Base-by-base conservation (phyloP, 208 protist genomes). In the Leishmania turanica region DNA sequence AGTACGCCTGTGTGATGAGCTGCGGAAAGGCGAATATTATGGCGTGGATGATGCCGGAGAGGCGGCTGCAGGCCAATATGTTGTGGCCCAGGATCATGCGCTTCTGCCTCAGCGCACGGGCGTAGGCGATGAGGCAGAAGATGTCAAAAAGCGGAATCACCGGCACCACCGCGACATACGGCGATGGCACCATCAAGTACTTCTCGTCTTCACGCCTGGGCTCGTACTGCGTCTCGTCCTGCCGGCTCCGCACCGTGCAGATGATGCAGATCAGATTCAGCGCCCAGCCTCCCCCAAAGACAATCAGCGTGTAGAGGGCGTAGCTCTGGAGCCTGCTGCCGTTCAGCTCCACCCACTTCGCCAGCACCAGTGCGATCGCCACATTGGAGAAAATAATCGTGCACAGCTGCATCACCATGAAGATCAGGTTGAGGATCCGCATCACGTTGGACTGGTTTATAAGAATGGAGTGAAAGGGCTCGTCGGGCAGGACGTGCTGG, bases 111-210 rank as follows among this genome's bases (percentile, higher is more conserved):
- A 83, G 71, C 47, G 91, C 87, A 15, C 89, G 82, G 19, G 88
- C 27, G 66, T 87, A 95, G 9, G 78, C 85, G 21, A 92, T 49
- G 45, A 96, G 45, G 73, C 84, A 90, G 31, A 92, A 73, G 24
- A 94, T 75, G 47, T 96, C 89, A 79, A 92, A 96, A n/a, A 95
- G 79, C 5, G 93, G 93, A 40, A 96, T 42, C 21, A 91, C 82
- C 11, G 91, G 91, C 49, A 96, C 76, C 51, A 93, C 88, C 53
- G 84, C 82, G 40, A 91, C 80, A 83, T 94, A 92, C 24, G 90
- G 87, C 11, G 93, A 94, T 3, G 93, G 93, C 64, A 92, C 75
- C 21, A 42, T 45, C 73, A 91, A 9, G 76, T 79, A 84, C 11
- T 83, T 71, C 7, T 76, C 82, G 17, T 80, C 79, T 11, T 60